Percentiles rank a stretch among this genome's conserved stretches.
Evolutionary conservation across 352 stramenopile species (phyloP).

Genomic region (Pythium phragmitis): DNA sequence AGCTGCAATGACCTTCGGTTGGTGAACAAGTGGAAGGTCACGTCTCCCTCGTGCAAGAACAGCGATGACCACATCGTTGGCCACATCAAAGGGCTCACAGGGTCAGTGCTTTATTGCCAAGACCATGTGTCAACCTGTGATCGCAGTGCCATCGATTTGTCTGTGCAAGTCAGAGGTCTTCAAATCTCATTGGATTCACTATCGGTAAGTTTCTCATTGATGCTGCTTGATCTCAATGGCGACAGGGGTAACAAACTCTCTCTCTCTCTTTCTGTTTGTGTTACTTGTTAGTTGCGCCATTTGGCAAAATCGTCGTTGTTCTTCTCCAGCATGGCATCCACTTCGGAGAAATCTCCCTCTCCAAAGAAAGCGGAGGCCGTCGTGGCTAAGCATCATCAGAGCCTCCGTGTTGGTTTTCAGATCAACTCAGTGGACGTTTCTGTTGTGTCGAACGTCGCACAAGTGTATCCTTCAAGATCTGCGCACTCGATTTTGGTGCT

Average conservation of each 20-base stretch:
- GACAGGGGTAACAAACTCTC: not conserved
- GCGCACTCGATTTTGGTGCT: not conserved
- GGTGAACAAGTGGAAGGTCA: constrained; percentile 13
- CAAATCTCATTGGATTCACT: constrained; percentile 12
- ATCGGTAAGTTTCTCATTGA: constrained; percentile 5
- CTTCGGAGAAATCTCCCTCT: not conserved
- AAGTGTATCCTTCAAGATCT: not conserved
- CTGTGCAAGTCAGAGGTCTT: not conserved
- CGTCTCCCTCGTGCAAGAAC: not conserved
- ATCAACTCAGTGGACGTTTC: constrained; percentile 4
- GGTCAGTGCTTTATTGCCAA: constrained; percentile 18
- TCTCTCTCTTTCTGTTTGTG: not conserved
- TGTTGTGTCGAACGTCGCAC: not conserved
- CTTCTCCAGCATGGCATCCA: not conserved
- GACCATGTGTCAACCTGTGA: constrained; percentile 13
- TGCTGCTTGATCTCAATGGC: too few species aligned
- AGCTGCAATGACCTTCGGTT: constrained; percentile 1
- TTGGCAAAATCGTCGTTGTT: not conserved
- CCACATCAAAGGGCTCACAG: constrained; percentile 1
- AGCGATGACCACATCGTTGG: not conserved
- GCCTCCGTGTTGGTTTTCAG: constrained; percentile 8
- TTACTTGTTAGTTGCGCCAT: constrained; percentile 19
- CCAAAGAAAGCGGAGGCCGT: not conserved
- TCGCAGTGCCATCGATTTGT: constrained; percentile 9
- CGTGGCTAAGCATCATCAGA: constrained; percentile 4